These are phyloP conservation scores for Stephanodiscus minutulus DNA, from an alignment of 108 stramenopile species.

Conservation along the genomic window DNA sequence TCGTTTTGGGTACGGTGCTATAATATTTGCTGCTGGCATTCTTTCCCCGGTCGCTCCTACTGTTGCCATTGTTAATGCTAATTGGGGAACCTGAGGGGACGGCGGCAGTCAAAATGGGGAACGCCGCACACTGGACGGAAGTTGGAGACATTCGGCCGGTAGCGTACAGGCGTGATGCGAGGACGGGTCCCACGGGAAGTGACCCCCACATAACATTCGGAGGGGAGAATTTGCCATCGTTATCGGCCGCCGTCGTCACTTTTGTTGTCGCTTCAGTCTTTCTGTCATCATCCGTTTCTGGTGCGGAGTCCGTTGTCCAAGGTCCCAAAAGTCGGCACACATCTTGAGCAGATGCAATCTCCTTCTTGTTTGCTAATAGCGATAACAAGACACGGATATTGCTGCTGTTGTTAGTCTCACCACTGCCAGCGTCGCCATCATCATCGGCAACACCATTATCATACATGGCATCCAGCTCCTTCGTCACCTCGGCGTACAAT, in stretches of 20 bases:
- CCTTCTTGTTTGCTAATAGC: conserved; percentile 8
- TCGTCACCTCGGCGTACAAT: conserved; percentile 56
- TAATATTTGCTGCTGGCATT: not conserved
- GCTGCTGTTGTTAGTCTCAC: not conserved
- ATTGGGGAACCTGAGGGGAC: no score
- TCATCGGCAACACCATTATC: conserved; percentile 5
- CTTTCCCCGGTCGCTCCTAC: not conserved
- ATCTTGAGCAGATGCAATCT: conserved; percentile 30
- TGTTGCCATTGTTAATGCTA: not conserved
- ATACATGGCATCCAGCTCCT: conserved; percentile 19
- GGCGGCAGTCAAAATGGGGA: conserved; percentile 39
- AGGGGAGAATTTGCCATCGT: not conserved
- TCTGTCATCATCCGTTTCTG: not conserved
- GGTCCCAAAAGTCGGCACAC: conserved; percentile 37
- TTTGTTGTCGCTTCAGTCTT: not conserved
- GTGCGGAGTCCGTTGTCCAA: conserved; percentile 14
- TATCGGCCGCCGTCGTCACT: not conserved
- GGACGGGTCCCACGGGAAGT: conserved; percentile 65
- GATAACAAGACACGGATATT: conserved; percentile 3
- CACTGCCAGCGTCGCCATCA: not conserved
- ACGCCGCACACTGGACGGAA: conserved; percentile 59
- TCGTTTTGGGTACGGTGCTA: conserved; percentile 1
- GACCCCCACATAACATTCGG: conserved; percentile 60
- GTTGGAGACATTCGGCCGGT: conserved; percentile 50
- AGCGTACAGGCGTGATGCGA: conserved; percentile 42